phyloP scores from a whole-genome alignment of 495 filamentous ascomycete genomes.

The Trypethelium eluteriae region DNA sequence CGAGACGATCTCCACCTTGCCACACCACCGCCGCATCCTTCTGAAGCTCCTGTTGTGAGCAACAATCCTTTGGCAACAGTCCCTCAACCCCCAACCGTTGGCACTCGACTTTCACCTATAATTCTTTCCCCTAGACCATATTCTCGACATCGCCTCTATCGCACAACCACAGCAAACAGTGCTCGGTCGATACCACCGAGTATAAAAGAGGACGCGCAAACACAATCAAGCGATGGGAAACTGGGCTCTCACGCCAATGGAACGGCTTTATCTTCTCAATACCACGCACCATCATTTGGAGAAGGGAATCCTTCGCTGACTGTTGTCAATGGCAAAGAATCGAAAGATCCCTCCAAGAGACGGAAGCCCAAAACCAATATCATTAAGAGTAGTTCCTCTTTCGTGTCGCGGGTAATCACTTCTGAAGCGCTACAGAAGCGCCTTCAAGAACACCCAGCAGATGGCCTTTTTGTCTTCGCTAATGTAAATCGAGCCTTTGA shows the following conservation, averaged over 20 bases:
- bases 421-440: constrained; percentile 74
- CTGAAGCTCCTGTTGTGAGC: constrained; percentile 76
- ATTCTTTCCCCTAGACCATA: constrained; percentile 56
- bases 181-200: constrained; percentile 37
- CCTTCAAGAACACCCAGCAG: constrained; percentile 64
- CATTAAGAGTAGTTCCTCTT: constrained; percentile 94
- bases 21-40: constrained; percentile 89
- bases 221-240: constrained; percentile 28
- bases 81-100: constrained; percentile 68
- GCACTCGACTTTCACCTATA: constrained; percentile 77
- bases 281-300: constrained; percentile 64
- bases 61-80: constrained; percentile 84
- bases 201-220: constrained; percentile 36
- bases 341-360: constrained; percentile 70
- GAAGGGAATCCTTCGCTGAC: constrained; percentile 71
- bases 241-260: constrained; percentile 30
- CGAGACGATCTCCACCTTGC: constrained; percentile 86
- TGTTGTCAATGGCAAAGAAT: constrained; percentile 36
- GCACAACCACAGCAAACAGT: constrained; percentile 40
- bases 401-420: constrained; percentile 88
- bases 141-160: constrained; percentile 49
- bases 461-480: constrained; percentile 82
- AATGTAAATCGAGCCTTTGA: constrained; percentile 93
- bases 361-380: constrained; percentile 96
- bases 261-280: constrained; percentile 20